These are phyloP conservation scores for Trypanosoma lewisi DNA, from an alignment of 208 protist genomes.

Conservation along the genomic window DNA sequence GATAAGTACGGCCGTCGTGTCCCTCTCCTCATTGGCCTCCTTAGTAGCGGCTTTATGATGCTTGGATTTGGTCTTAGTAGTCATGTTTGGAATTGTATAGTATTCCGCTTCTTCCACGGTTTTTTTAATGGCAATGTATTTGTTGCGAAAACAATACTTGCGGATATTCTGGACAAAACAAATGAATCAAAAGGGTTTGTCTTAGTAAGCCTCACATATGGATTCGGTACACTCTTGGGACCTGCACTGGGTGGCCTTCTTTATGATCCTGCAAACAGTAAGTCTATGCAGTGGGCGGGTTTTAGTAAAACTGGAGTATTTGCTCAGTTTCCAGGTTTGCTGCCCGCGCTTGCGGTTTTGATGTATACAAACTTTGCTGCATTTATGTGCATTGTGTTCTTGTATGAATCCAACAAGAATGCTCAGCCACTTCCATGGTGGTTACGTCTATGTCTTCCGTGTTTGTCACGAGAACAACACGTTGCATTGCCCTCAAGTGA, in stretches of 20 bases:
- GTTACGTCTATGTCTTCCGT: constrained; percentile 30
- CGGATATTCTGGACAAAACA: constrained; percentile 70
- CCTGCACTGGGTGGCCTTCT: constrained; percentile 58
- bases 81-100: constrained; percentile 40
- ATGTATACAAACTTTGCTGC: constrained; percentile 60
- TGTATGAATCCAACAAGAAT: constrained; percentile 61
- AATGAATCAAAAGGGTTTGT: constrained; percentile 90
- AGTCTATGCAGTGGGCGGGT: constrained; percentile 25
- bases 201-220: constrained; percentile 91
- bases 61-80: constrained; percentile 64
- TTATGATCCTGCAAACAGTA: constrained; percentile 52
- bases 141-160: constrained; percentile 80
- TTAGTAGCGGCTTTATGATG: constrained; percentile 57
- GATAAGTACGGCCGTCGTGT: constrained; percentile 59
- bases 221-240: constrained; percentile 60
- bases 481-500: background rate
- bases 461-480: constrained; percentile 1
- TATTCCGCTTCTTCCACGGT: constrained; percentile 64
- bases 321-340: constrained; percentile 42
- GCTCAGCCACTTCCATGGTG: constrained; percentile 43
- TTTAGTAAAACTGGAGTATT: constrained; percentile 39
- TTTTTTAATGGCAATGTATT: constrained; percentile 75
- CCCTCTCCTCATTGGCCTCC: constrained; percentile 51
- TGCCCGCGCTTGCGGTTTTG: constrained; percentile 46
- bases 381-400: constrained; percentile 44